A percentile compares a stretch with the other conserved stretches of the same genome.
Conservation (phyloP, 169 alveolate species). For the Fabrea salina region DNA sequence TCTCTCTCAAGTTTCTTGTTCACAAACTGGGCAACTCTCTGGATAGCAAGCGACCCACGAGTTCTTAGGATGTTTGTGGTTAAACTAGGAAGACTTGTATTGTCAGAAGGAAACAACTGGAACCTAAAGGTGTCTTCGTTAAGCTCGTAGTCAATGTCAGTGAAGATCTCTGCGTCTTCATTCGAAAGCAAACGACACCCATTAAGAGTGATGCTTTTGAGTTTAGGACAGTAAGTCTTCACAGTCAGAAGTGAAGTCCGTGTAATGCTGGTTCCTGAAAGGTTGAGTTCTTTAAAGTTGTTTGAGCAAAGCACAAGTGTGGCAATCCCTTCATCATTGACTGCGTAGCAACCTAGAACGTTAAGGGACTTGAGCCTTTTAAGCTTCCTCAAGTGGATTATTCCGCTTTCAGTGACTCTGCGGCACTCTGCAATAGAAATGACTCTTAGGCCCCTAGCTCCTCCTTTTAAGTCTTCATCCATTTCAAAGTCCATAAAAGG, state of each 20-base stretch:
- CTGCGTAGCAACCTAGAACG: conserved; percentile 41
- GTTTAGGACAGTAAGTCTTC: conserved; percentile 1
- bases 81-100: conserved; percentile 27
- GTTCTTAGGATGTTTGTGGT: conserved; percentile 45
- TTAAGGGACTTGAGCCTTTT: conserved; percentile 24
- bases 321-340: conserved; percentile 44
- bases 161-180: conserved; percentile 33
- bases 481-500: too few species aligned
- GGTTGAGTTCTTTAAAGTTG: conserved; percentile 31
- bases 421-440: conserved; percentile 52
- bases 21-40: conserved; percentile 44
- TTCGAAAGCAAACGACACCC: conserved; percentile 44
- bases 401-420: conserved; percentile 36
- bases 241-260: background rate
- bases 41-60: conserved; percentile 40
- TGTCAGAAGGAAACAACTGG: conserved; percentile 36
- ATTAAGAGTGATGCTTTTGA: conserved; percentile 31
- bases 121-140: conserved; percentile 53
- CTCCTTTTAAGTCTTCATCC: conserved; percentile 15
- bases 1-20: conserved; percentile 28
- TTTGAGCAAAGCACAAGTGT: conserved; percentile 10
- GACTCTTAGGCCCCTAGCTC: conserved; percentile 38
- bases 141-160: conserved; percentile 29
- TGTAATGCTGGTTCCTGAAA: conserved; percentile 41
- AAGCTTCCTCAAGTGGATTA: conserved; percentile 22